Evolutionary conservation across 345 rosid species (phyloP).

Genomic region (Populus tremula): DNA sequence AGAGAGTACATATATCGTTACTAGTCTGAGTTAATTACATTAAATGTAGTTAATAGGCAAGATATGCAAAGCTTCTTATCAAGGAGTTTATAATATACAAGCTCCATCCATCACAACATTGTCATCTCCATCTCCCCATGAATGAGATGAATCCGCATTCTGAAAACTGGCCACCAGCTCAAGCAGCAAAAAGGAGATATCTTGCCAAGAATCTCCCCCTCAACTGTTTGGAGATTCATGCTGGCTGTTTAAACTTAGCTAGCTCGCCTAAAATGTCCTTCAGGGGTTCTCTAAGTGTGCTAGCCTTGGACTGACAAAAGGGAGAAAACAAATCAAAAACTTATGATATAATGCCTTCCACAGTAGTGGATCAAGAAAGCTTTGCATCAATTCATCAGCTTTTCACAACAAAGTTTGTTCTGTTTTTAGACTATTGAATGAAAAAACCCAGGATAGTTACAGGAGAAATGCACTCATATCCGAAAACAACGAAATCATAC

Average conservation of each 20-base stretch:
- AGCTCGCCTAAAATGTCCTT: conserved; percentile 38
- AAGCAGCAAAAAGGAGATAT: neutral
- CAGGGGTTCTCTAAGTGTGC: conserved; percentile 34
- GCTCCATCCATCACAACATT: neutral
- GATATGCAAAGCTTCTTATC: neutral
- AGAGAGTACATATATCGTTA: neutral
- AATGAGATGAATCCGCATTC: neutral
- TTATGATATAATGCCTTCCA: neutral
- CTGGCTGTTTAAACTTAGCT: conserved; percentile 29
- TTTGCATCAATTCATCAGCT: neutral
- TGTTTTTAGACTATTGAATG: neutral
- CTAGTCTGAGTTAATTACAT: neutral
- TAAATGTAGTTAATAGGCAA: neutral
- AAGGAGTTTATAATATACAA: neutral
- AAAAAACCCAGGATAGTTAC: neutral
- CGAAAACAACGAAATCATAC: conserved; percentile 31
- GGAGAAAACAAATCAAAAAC: neutral
- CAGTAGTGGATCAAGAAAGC: neutral
- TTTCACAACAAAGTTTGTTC: too few species aligned
- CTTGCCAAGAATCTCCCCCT: conserved; percentile 11
- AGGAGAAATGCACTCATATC: neutral
- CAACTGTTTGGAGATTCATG: conserved; percentile 10
- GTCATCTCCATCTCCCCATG: conserved; percentile 5
- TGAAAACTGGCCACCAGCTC: conserved; percentile 7
- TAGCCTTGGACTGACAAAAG: conserved; percentile 42